A percentile compares a stretch with the other conserved stretches of the same genome.
phyloP scores from a whole-genome alignment of 2,329 filamentous ascomycete genomes.

The Trichoderma gracile region DNA sequence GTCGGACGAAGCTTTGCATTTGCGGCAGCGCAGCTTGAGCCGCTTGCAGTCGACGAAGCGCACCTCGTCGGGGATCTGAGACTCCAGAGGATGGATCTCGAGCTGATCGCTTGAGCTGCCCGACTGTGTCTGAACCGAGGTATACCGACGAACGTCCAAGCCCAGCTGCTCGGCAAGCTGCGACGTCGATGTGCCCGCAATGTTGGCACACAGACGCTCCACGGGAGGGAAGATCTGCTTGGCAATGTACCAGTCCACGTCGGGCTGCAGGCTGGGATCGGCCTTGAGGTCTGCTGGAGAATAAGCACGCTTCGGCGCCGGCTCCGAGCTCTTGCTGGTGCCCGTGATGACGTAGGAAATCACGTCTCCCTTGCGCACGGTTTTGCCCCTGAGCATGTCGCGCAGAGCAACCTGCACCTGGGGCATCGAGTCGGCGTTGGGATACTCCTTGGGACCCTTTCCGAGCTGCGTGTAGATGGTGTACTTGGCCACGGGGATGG shows the following conservation, averaged over 20 bases:
- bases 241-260: constrained; percentile 96
- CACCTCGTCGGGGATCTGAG: constrained; percentile 86
- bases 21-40: constrained; percentile 75
- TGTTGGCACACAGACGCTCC: constrained; percentile 95
- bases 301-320: constrained; percentile 84
- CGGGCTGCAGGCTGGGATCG: constrained; percentile 74
- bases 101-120: constrained; percentile 59
- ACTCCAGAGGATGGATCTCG: constrained; percentile 88
- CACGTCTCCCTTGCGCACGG: constrained; percentile 88
- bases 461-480: constrained; percentile 98
- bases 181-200: constrained; percentile 85
- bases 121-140: constrained; percentile 45
- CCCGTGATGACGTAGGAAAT: constrained; percentile 93
- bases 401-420: constrained; percentile 94
- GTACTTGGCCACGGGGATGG: constrained; percentile 80
- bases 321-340: constrained; percentile 65
- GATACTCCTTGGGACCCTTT: constrained; percentile 90
- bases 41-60: constrained; percentile 82
- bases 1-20: constrained; percentile 68
- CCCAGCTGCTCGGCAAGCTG: constrained; percentile 91
- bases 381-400: constrained; percentile 83
- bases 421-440: constrained; percentile 92
- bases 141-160: constrained; percentile 86
- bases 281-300: constrained; percentile 79
- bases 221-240: constrained; percentile 99